Percentiles rank a stretch among this genome's conserved stretches.
phyloP scores from a whole-genome alignment of 2,329 filamentous ascomycete genomes.

The Monosporascus sp. region DNA sequence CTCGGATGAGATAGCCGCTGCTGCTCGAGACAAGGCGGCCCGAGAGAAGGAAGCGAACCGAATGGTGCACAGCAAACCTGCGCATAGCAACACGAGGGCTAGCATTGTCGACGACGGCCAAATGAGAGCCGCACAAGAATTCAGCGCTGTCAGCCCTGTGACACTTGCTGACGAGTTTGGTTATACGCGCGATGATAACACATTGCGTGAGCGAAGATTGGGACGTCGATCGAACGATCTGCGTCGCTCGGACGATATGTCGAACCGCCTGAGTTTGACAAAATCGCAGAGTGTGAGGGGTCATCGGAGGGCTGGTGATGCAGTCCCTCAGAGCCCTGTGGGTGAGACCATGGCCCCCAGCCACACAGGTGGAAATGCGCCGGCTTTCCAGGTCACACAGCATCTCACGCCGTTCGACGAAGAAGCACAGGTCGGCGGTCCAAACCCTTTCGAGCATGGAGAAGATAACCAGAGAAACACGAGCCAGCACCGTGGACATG shows the following conservation, averaged over 20 bases:
- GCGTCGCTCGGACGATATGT: neutral
- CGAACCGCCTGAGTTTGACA: conserved; percentile 17
- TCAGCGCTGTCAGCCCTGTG: conserved; percentile 35
- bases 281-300: conserved; percentile 25
- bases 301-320: conserved; percentile 24
- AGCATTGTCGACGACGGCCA: conserved; percentile 30
- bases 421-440: conserved; percentile 24
- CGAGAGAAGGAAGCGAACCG: conserved; percentile 59
- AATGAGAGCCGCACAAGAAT: conserved; percentile 36
- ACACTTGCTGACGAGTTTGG: conserved; percentile 33
- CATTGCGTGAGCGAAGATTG: conserved; percentile 17
- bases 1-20: conserved; percentile 59
- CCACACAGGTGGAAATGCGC: conserved; percentile 2
- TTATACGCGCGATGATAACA: conserved; percentile 31
- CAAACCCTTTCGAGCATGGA: conserved; percentile 8
- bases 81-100: conserved; percentile 8
- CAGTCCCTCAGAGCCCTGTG: conserved; percentile 14
- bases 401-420: conserved; percentile 24
- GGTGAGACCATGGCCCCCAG: conserved; percentile 2
- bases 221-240: conserved; percentile 27
- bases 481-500: conserved; percentile 2
- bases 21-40: conserved; percentile 54
- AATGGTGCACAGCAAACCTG: conserved; percentile 48
- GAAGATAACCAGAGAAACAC: conserved; percentile 3
- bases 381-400: conserved; percentile 23